Evolutionary conservation across 768 basidiomycete genomes (phyloP), one percentile per base, ranked within the genome.

Genomic region (Agaricus subrufescens): DNA sequence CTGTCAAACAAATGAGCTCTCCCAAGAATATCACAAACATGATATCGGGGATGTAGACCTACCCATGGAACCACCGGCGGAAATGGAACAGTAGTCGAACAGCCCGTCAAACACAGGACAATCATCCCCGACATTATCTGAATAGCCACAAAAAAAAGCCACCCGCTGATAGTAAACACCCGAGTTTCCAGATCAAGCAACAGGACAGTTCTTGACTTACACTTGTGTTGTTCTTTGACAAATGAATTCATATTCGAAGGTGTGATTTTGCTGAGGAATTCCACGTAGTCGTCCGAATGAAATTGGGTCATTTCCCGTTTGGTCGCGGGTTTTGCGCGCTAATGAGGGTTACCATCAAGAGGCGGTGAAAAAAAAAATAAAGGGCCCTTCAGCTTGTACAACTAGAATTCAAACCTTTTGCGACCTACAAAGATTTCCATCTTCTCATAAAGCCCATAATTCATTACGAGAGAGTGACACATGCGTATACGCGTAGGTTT

Each of bases 31-130:
- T 4, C 26, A 9, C 4, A 44, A 31, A 53, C 15, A 31, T 44
- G 52, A 48, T 19, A 19, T 38, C 23, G 27, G 40, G 39, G 8
- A 44, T 56, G 39, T n/a, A 9, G 48, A 59, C 86, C 56, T 63
- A 97, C 97, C 96, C 94, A 99, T 98, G 0, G 94, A 97, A 3
- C 97, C 97, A 46, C 97, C 97, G n/a, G 97, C 97, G 10, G 97
- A 98, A 64, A 99, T 99, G 3, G 96, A 95, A 67, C 97, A 98
- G 68, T 98, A 99, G 63, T 99, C 97, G 68, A 99, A 99, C 46
- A 99, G 74, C 0, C 97, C 97, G 62, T 99, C 97, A 62, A 99
- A 99, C 34, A 98, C 94, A 2, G 97, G 97, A 70, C 96, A 98
- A 69, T 99, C 97, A 64, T 99, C 97, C 34, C 96, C 97, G 23